Percentiles rank a stretch among this genome's conserved stretches.
phyloP scores from a whole-genome alignment of 1,284 basidiomycete species.

The Blastosporella zonata region DNA sequence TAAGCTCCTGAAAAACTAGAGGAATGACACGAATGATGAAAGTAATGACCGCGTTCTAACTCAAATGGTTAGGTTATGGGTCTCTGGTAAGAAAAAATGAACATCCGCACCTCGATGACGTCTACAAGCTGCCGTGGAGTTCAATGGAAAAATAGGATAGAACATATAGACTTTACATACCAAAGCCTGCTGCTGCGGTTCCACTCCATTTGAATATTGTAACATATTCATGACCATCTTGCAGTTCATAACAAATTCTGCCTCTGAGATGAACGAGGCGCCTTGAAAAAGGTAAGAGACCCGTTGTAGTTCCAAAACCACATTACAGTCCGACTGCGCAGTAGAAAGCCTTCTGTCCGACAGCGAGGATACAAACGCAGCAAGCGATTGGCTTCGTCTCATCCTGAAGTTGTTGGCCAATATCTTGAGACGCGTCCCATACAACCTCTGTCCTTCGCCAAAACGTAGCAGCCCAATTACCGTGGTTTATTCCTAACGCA shows the following conservation, averaged over 20 bases:
- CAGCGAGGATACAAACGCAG: neutral
- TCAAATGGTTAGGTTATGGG: neutral
- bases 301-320: constrained; percentile 13
- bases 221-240: constrained; percentile 19
- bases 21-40: constrained; percentile 21
- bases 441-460: too few relatives aligned
- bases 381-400: constrained; percentile 3
- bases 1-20: constrained; percentile 12
- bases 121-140: constrained; percentile 17
- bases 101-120: constrained; percentile 14
- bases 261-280: constrained; percentile 16
- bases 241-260: constrained; percentile 20
- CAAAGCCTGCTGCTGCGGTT: constrained; percentile 7
- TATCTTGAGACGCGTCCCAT: too few relatives aligned
- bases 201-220: constrained; percentile 9
- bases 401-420: too few relatives aligned
- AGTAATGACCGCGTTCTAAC: constrained; percentile 18
- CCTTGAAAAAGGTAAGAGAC: constrained; percentile 14
- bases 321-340: neutral
- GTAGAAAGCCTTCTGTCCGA: neutral
- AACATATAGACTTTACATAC: constrained; percentile 9
- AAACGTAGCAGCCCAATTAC: too few relatives aligned
- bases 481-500: too few relatives aligned
- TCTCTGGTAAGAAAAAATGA: neutral
- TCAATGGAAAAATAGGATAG: neutral